These are phyloP conservation scores for Monosporascus sp. DNA, from an alignment of 2,329 filamentous ascomycete genomes.

Conservation along the genomic window DNA sequence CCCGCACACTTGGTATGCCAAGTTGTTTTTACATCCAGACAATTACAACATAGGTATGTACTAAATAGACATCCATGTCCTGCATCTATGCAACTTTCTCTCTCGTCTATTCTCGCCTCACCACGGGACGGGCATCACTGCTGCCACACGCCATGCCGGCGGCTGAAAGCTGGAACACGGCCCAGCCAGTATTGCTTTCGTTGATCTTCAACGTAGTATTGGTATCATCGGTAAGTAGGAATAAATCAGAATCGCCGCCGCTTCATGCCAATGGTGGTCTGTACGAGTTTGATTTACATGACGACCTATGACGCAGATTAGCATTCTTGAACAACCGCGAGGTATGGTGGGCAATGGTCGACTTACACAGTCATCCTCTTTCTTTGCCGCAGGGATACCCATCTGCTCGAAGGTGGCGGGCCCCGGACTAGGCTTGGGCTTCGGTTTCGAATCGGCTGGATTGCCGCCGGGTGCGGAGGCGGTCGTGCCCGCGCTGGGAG, in stretches of 20 bases:
- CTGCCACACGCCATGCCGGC: no score
- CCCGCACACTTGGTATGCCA: no score
- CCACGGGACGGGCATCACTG: no score
- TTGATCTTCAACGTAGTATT: conserved; percentile 5
- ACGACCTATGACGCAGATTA: conserved; percentile 9
- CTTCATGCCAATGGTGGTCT: conserved; percentile 1
- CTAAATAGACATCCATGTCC: no score
- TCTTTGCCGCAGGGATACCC: conserved; percentile 81
- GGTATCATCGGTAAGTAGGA: conserved; percentile 12
- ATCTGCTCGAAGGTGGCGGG: conserved; percentile 97
- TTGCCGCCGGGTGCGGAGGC: conserved; percentile 24
- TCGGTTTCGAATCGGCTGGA: conserved; percentile 34
- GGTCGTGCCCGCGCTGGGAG: conserved; percentile 23
- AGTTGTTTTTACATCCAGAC: no score
- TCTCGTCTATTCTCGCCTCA: no score
- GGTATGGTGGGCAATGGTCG: neutral
- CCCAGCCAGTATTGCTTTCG: no score
- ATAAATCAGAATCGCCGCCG: conserved; percentile 6
- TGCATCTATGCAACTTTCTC: no score
- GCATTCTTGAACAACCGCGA: neutral
- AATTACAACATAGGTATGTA: no score
- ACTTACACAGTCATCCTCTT: conserved; percentile 87
- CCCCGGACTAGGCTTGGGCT: conserved; percentile 56
- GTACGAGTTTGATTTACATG: conserved; percentile 7
- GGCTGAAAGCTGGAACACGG: no score